Conservation (phyloP, 768 basidiomycete genomes). For the Pholiota conissans region DNA sequence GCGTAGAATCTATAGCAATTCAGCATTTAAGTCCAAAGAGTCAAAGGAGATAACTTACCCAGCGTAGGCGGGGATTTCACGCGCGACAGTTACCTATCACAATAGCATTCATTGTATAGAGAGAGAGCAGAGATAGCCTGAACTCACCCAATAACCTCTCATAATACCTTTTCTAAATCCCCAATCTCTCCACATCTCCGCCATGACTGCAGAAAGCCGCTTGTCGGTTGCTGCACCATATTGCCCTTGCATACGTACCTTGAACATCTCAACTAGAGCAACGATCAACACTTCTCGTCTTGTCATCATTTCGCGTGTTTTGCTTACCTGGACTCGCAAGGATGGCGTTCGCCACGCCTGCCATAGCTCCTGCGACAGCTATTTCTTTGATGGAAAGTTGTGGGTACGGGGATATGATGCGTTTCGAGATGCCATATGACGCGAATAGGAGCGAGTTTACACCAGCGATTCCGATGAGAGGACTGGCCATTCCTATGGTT, state of each 20-base stretch:
- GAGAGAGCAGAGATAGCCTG: not conserved
- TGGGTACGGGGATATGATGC: constrained; percentile 86
- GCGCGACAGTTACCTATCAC: constrained; percentile 76
- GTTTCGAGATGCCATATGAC: constrained; percentile 79
- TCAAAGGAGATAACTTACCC: constrained; percentile 51
- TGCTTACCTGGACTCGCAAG: constrained; percentile 83
- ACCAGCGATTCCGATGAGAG: constrained; percentile 89
- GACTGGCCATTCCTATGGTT: constrained; percentile 79
- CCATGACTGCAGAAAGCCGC: constrained; percentile 64
- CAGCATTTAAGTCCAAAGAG: not conserved
- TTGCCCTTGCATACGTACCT: constrained; percentile 96
- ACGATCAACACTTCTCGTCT: not conserved
- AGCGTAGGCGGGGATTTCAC: constrained; percentile 97
- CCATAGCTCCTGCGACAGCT: constrained; percentile 87
- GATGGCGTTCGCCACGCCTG: constrained; percentile 87
- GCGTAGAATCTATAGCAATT: constrained; percentile 59
- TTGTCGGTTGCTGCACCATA: constrained; percentile 84
- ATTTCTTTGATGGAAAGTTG: constrained; percentile 78
- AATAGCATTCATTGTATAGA: not conserved
- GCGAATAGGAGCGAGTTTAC: constrained; percentile 96
- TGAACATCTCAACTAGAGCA: constrained; percentile 90
- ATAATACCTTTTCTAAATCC: constrained; percentile 89
- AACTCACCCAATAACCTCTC: constrained; percentile 92
- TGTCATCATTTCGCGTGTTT: not conserved
- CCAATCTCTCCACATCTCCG: constrained; percentile 86